Base-by-base conservation (phyloP, 1,284 basidiomycete genomes). In the Moesziomyces antarcticus region DNA sequence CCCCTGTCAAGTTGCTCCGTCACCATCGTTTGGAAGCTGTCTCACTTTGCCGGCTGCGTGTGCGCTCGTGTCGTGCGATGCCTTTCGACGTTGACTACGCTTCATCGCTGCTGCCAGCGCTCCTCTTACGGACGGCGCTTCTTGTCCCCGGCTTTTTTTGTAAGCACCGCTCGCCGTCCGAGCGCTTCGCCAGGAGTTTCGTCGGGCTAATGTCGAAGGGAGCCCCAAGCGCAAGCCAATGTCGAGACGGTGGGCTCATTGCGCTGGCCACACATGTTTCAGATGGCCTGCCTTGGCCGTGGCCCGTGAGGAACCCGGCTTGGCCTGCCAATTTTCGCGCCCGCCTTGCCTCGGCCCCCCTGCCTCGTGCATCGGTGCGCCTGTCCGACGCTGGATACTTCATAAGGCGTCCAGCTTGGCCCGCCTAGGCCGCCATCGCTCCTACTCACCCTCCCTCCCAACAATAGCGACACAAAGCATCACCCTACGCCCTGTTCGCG, bases 11-110 rank as follows among this genome's bases (percentile, higher is more conserved):
- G 37, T 53, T 40, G 24, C 40, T 37, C 33, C 52, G 55, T 58
- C 56, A 59, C 50, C 60, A 22, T 51, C 21, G 45, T 46, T 55
- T 61, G 30, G 55, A 62, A 55, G 56, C 51, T 59, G 66, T 69
- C 56, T 69, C 66, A 63, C 66, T 54, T 40, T 49, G 48, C 52
- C 60, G 66, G 66, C 48, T 46, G 37, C 37, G 24, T n/a, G 52
- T 42, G 47, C 33, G 33, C 24, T 46, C n/a, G 6, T 24, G 43
- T 51, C 20, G 41, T 46, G 48, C 52, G 43, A 35, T 16, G 35
- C 56, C 40, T 57, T 40, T 33, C 42, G 56, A 45, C 50, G 45
- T 49, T 27, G 16, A 7, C 16, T 14, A 33, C 13, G 30, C 30
- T 33, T 13, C 30, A 33, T 33, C 30, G 30, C 30, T 33, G 30